Percentiles rank a stretch among this genome's conserved stretches.
These are phyloP conservation scores for Penicillium turbatum DNA, from an alignment of 495 filamentous ascomycete species.

Conservation along the genomic window DNA sequence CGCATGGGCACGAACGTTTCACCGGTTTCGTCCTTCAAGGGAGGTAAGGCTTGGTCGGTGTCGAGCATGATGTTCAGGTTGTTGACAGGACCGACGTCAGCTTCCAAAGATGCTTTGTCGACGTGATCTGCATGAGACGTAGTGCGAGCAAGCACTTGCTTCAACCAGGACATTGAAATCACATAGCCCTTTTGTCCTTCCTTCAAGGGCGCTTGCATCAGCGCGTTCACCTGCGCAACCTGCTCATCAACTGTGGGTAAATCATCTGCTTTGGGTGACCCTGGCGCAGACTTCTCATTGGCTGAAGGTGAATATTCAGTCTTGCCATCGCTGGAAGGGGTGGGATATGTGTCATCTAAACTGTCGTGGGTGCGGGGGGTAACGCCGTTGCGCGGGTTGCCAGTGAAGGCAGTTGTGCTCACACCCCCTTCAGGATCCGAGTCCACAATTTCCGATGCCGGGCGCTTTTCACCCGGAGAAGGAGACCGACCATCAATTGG, in stretches of 20 bases:
- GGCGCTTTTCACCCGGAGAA: conserved; percentile 50
- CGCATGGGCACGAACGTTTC: conserved; percentile 71
- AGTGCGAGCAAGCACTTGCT: conserved; percentile 64
- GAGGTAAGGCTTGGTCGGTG: conserved; percentile 33
- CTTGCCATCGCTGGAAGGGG: conserved; percentile 29
- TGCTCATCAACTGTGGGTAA: conserved; percentile 71
- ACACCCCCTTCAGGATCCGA: conserved; percentile 27
- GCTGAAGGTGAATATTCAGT: conserved; percentile 21
- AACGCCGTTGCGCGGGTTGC: conserved; percentile 8
- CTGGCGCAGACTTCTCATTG: conserved; percentile 13
- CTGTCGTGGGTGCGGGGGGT: conserved; percentile 21
- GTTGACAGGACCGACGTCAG: conserved; percentile 76
- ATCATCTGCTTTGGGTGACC: conserved; percentile 12
- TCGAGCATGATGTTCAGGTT: conserved; percentile 64
- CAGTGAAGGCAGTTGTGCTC: conserved; percentile 11
- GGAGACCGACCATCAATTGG: conserved; percentile 37
- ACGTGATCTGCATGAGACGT: conserved; percentile 50
- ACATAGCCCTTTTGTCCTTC: conserved; percentile 74
- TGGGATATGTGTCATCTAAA: conserved; percentile 26
- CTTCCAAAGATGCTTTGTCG: conserved; percentile 58
- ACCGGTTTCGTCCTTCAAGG: conserved; percentile 50
- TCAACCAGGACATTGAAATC: conserved; percentile 75
- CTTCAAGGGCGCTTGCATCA: conserved; percentile 47
- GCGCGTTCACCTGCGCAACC: conserved; percentile 60
- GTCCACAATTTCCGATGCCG: conserved; percentile 47